Base-by-base conservation (phyloP, 805 yeast species). In the Lipomyces sp. region DNA sequence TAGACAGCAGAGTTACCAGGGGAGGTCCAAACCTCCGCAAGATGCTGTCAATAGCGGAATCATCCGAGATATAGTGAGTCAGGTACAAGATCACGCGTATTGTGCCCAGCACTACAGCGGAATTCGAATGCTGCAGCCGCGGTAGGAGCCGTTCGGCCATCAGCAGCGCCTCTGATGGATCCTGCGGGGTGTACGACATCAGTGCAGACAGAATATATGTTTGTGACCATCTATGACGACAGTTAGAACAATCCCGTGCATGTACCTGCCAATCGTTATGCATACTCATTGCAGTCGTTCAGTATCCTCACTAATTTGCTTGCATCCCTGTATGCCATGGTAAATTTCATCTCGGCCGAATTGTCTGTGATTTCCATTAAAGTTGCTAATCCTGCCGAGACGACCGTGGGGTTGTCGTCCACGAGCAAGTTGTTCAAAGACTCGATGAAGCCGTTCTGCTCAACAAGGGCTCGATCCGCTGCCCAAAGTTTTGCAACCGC, bases 191-290 rank as follows among this genome's bases (percentile, higher is more conserved):
- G 65, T 75, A 86, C 6, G 79, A 69, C 74, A 81, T 74, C 36
- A 90, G 64, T 0, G 89, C 76, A 48, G 80, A 79, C 47, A 91
- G 68, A 14, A 88, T 72, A 39, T 81, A 76, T 0, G 80, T 73
- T 63, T 84, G 95, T 41, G 81, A 76, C 95, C 96, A 90, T 67
- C 83, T 85, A 57, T 6, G n/a, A n/a, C n/a, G n/a, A n/a, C n/a
- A n/a, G n/a, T n/a, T n/a, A n/a, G n/a, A n/a, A n/a, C n/a, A n/a
- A n/a, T n/a, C n/a, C n/a, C n/a, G n/a, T n/a, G n/a, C n/a, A n/a
- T n/a, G n/a, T n/a, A n/a, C n/a, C n/a, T n/a, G n/a, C n/a, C n/a
- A n/a, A n/a, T n/a, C n/a, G n/a, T n/a, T n/a, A 24, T n/a, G 32
- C 51, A 13, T 45, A 47, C 45, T 77, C 78, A 28, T 72, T 66